Conservation (phyloP, 257 asterid species). For the Marsdenia floribunda region DNA sequence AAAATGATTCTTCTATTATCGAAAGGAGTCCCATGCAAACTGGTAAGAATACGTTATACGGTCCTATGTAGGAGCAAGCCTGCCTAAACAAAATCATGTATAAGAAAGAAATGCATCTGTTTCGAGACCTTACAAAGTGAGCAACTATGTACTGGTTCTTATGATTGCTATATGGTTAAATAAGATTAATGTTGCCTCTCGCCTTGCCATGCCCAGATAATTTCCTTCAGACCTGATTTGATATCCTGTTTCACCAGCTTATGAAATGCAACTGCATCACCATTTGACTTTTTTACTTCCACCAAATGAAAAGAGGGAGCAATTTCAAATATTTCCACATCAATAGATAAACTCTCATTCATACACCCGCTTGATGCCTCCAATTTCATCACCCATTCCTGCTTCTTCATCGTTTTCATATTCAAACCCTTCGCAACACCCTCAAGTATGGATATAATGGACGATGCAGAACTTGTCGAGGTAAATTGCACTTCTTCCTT, state of each 20-base stretch:
- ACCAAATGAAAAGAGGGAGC: constrained; percentile 48
- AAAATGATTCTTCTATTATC: no score
- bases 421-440: constrained; percentile 39
- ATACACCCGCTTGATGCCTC: constrained; percentile 30
- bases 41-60: background rate
- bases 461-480: constrained; percentile 31
- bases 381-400: constrained; percentile 44
- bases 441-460: constrained; percentile 49
- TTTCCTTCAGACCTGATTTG: constrained; percentile 37
- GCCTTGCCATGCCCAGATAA: constrained; percentile 55
- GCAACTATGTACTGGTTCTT: background rate
- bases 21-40: background rate
- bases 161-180: background rate
- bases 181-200: constrained; percentile 21
- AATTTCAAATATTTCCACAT: constrained; percentile 46
- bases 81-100: background rate
- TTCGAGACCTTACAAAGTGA: constrained; percentile 7
- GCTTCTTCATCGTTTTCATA: constrained; percentile 46
- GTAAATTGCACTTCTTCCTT: constrained; percentile 68
- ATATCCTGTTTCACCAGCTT: constrained; percentile 35
- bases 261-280: constrained; percentile 49
- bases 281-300: constrained; percentile 56
- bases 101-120: background rate
- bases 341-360: constrained; percentile 34
- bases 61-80: background rate